These are phyloP conservation scores for Pugionium dolabratum DNA, from an alignment of 345 rosid genomes.

Conservation along the genomic window DNA sequence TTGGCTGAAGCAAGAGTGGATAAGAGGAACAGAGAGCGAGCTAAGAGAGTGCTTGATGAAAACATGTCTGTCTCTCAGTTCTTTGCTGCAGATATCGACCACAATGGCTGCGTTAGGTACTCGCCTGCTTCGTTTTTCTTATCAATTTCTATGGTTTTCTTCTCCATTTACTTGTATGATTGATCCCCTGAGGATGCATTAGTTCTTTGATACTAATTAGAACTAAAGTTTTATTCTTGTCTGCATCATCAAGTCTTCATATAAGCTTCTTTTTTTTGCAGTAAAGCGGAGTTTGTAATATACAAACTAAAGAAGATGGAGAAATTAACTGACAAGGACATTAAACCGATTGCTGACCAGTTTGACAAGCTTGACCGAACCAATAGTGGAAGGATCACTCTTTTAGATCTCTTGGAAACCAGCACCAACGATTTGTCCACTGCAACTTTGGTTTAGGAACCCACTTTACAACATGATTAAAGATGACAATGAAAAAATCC, in stretches of 20 bases:
- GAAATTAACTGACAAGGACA: constrained; percentile 65
- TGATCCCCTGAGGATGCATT: not conserved
- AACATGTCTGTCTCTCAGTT: constrained; percentile 82
- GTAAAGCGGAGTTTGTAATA: constrained; percentile 74
- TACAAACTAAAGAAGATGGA: constrained; percentile 84
- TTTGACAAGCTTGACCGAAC: constrained; percentile 71
- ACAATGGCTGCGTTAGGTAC: constrained; percentile 84
- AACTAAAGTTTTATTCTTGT: not conserved
- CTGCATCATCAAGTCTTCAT: not conserved
- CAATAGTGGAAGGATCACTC: constrained; percentile 75
- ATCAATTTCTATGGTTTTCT: not conserved
- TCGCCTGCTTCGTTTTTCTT: not conserved
- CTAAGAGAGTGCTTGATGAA: constrained; percentile 79
- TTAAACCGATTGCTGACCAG: constrained; percentile 52
- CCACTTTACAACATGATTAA: constrained; percentile 10
- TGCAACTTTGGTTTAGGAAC: constrained; percentile 23
- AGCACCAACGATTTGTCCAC: constrained; percentile 17
- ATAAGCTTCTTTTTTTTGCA: constrained; percentile 28
- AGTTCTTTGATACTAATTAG: not conserved
- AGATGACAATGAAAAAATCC: not conserved
- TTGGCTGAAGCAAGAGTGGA: constrained; percentile 91
- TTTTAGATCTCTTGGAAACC: constrained; percentile 63
- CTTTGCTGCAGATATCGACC: constrained; percentile 84
- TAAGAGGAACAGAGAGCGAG: constrained; percentile 74
- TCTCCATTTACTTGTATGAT: no score